Evolutionary conservation across 2,329 filamentous ascomycete species (phyloP).

Genomic region (Calonectria naviculata): DNA sequence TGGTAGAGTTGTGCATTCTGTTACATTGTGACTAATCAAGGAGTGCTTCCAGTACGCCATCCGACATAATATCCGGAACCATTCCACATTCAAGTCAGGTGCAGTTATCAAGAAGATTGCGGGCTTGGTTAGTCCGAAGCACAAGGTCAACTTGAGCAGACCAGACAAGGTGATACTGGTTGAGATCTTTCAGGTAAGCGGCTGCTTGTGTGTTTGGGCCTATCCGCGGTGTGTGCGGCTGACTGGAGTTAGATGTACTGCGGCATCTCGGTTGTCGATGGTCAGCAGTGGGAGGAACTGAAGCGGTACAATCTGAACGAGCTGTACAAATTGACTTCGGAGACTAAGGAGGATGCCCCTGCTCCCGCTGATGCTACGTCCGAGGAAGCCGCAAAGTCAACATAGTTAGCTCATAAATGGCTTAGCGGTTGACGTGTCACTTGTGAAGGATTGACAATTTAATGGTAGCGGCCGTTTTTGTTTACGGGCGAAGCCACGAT

Average conservation of each 20-base stretch:
- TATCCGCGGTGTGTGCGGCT: slow-evolving; percentile 30
- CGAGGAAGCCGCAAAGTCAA: slow-evolving; percentile 30
- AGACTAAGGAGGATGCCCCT: slow-evolving; percentile 30
- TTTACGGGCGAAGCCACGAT: slow-evolving; percentile 16
- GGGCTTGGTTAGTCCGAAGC: slow-evolving; percentile 69
- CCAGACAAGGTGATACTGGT: slow-evolving; percentile 84
- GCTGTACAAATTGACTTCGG: slow-evolving; percentile 64
- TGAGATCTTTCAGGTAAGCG: slow-evolving; percentile 80
- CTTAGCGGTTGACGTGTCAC: slow-evolving; percentile 19
- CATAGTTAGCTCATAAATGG: slow-evolving; percentile 27
- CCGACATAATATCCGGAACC: slow-evolving; percentile 79
- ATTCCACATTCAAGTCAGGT: slow-evolving; percentile 75
- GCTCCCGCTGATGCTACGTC: background rate
- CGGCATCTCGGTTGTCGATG: slow-evolving; percentile 82
- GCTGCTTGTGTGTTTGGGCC: slow-evolving; percentile 30
- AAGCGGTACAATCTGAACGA: slow-evolving; percentile 85
- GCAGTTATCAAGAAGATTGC: slow-evolving; percentile 79
- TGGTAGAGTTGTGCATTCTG: slow-evolving; percentile 12
- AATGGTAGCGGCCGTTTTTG: slow-evolving; percentile 19
- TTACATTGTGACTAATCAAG: slow-evolving; percentile 25
- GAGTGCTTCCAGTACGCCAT: slow-evolving; percentile 77
- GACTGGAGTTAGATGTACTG: slow-evolving; percentile 70
- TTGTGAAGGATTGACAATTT: slow-evolving; percentile 13
- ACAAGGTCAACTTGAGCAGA: slow-evolving; percentile 82
- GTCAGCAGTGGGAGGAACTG: slow-evolving; percentile 75